Evolutionary conservation across 1,284 basidiomycete genomes (phyloP).

Genomic region (Lentinus polychrous): DNA sequence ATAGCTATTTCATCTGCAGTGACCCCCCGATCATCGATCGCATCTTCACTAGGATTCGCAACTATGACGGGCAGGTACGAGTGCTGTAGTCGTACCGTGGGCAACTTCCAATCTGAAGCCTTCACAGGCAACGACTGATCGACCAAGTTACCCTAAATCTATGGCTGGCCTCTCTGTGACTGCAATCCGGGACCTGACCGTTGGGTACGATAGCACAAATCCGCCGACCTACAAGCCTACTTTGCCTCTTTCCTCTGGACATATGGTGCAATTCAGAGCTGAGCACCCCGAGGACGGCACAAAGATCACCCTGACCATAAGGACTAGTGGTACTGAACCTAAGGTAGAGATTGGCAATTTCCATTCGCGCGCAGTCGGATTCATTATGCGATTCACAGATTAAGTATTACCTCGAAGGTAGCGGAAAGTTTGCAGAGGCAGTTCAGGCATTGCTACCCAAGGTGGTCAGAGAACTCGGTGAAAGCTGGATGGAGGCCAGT

Average conservation of each 20-base stretch:
- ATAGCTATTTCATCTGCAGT: slow-evolving; percentile 75
- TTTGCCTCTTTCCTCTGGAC: slow-evolving; percentile 69
- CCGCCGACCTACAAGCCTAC: slow-evolving; percentile 56
- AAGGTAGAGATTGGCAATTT: slow-evolving; percentile 44
- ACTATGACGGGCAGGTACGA: slow-evolving; percentile 38
- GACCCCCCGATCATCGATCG: slow-evolving; percentile 54
- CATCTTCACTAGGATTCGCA: slow-evolving; percentile 64
- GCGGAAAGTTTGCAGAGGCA: slow-evolving; percentile 38
- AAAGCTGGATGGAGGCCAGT: slow-evolving; percentile 62
- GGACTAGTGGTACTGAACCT: slow-evolving; percentile 84
- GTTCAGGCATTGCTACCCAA: slow-evolving; percentile 42
- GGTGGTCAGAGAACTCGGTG: slow-evolving; percentile 52
- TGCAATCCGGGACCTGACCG: slow-evolving; percentile 67
- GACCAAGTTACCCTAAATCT: slow-evolving; percentile 45
- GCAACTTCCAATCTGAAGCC: not conserved
- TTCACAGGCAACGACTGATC: slow-evolving; percentile 16
- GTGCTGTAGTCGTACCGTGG: slow-evolving; percentile 2
- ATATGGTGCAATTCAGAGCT: slow-evolving; percentile 79
- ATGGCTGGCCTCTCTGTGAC: slow-evolving; percentile 58
- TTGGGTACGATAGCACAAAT: slow-evolving; percentile 66
- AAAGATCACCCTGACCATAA: slow-evolving; percentile 59
- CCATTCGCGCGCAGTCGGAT: not conserved
- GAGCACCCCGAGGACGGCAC: slow-evolving; percentile 34
- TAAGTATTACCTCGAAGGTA: slow-evolving; percentile 80
- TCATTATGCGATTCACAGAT: slow-evolving; percentile 38